phyloP scores from a whole-genome alignment of 176 grass and related monocot species.

The Metroxylon sagu region DNA sequence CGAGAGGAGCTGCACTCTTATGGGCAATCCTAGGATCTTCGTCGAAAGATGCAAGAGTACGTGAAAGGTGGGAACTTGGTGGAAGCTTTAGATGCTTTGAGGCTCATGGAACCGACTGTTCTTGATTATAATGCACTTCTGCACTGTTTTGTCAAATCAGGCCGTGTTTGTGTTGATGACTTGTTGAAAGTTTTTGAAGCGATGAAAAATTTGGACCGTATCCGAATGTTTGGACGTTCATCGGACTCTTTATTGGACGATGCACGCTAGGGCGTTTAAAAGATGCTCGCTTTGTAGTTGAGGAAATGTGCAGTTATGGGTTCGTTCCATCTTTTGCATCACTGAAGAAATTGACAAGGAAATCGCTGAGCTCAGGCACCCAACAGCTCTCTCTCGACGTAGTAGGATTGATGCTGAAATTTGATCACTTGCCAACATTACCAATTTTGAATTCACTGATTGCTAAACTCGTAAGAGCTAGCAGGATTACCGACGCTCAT shows the following conservation, averaged over 20 bases:
- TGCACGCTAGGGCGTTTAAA: background rate
- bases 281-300: conserved; percentile 3
- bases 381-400: background rate
- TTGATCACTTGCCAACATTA: conserved; percentile 1
- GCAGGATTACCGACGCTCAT: conserved; percentile 10
- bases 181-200: background rate
- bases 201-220: conserved; percentile 13
- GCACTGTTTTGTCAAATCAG: background rate
- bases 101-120: background rate
- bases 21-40: background rate
- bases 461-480: conserved; percentile 2
- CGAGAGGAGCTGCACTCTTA: too few species aligned
- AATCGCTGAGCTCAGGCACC: conserved; percentile 9
- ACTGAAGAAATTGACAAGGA: conserved; percentile 14
- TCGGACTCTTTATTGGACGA: conserved; percentile 1
- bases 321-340: conserved; percentile 4
- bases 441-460: conserved; percentile 10
- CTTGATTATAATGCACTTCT: conserved; percentile 1
- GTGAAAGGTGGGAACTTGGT: conserved; percentile 4
- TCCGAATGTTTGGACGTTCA: conserved; percentile 21
- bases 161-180: background rate
- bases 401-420: conserved; percentile 14
- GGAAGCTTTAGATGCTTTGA: background rate
- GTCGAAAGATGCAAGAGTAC: background rate
- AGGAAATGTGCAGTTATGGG: conserved; percentile 2